phyloP scores from a whole-genome alignment of 805 yeast species.

The Candida boleticola region DNA sequence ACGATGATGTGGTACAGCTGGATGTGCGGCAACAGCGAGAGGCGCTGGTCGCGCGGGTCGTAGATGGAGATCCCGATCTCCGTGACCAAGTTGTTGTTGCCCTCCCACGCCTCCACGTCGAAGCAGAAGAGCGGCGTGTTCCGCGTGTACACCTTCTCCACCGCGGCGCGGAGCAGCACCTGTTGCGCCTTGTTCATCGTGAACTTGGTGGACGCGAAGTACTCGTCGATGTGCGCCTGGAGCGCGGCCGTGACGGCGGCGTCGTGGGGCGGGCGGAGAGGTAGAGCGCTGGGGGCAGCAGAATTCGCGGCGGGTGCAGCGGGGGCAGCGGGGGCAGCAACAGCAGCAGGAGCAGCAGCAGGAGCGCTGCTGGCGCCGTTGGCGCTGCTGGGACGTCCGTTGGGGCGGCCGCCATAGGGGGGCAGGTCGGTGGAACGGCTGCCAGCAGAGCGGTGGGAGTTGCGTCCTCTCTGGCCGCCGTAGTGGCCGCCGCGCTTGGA shows the following conservation, averaged over 20 bases:
- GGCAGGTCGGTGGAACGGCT: no score
- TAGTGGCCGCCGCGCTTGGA: no score
- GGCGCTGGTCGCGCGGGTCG: conserved; percentile 47
- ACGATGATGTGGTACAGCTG: conserved; percentile 44
- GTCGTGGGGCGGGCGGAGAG: neutral
- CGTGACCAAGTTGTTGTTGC: conserved; percentile 41
- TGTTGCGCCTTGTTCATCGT: conserved; percentile 7
- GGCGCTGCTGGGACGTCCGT: neutral
- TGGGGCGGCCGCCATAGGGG: neutral
- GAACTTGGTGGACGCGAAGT: conserved; percentile 19
- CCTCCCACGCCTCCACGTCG: conserved; percentile 61
- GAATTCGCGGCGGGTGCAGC: no score
- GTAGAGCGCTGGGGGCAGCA: no score
- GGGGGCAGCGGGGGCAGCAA: no score
- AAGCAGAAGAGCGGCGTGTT: conserved; percentile 42
- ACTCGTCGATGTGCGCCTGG: conserved; percentile 12
- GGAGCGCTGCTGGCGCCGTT: no score
- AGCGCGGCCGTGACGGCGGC: conserved; percentile 8
- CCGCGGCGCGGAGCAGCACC: conserved; percentile 11
- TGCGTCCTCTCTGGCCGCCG: no score
- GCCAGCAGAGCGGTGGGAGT: no score
- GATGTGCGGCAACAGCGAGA: conserved; percentile 38
- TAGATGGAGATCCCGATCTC: conserved; percentile 59
- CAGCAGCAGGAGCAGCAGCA: no score
- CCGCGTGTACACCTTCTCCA: conserved; percentile 21